These are phyloP conservation scores for Colletotrichum tofieldiae DNA, from an alignment of 2,329 filamentous ascomycete genomes.

Conservation along the genomic window DNA sequence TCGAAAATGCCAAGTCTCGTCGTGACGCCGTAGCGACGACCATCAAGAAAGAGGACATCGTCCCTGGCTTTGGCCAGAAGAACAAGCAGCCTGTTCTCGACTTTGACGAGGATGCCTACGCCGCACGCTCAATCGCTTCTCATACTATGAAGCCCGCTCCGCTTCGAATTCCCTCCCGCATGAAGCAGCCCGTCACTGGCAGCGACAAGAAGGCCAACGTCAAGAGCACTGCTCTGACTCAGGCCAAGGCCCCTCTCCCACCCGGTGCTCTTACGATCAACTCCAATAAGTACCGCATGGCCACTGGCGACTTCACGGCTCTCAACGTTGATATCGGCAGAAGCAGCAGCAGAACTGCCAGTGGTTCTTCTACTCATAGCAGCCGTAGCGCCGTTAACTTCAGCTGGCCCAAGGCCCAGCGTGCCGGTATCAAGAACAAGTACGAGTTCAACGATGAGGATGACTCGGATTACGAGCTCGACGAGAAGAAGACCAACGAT, in stretches of 20 bases:
- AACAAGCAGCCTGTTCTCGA: slow-evolving; percentile 1
- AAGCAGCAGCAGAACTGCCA: not conserved
- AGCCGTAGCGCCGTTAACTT: slow-evolving; percentile 27
- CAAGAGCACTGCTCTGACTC: not conserved
- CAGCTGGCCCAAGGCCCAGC: slow-evolving; percentile 27
- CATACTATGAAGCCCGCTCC: slow-evolving; percentile 42
- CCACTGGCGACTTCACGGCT: not conserved
- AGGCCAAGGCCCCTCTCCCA: not conserved
- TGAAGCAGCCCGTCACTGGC: not conserved
- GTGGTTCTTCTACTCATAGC: not conserved
- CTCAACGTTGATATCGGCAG: not conserved
- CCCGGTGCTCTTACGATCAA: not conserved
- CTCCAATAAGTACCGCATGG: slow-evolving; percentile 15
- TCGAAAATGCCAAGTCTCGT: slow-evolving; percentile 22
- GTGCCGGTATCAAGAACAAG: not conserved
- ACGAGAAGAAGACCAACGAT: slow-evolving; percentile 1
- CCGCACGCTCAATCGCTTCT: slow-evolving; percentile 36
- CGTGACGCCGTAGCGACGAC: slow-evolving; percentile 24
- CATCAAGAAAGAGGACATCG: slow-evolving; percentile 33
- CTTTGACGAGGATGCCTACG: slow-evolving; percentile 36
- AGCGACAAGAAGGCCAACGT: slow-evolving; percentile 2
- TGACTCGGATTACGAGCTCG: not conserved
- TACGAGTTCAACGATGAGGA: slow-evolving; percentile 8
- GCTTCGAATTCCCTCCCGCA: slow-evolving; percentile 38
- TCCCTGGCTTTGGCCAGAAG: slow-evolving; percentile 11